Conservation (phyloP, 768 basidiomycete species). For the Macrolepiota dolichaula region DNA sequence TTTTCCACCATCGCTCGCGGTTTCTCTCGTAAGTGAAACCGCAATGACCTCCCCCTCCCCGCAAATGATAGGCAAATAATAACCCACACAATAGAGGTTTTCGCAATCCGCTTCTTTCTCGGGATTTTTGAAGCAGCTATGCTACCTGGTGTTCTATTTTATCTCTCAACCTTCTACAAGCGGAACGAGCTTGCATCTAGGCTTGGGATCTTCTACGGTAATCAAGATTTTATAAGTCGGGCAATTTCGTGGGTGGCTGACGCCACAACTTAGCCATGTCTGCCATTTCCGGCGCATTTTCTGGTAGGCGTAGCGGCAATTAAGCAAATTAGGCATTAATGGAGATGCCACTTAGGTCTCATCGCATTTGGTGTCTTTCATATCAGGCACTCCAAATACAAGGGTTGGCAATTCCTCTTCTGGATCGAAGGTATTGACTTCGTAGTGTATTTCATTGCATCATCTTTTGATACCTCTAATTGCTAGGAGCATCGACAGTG, state of each 20-base stretch:
- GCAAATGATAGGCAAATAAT: not conserved
- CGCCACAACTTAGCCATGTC: conserved; percentile 29
- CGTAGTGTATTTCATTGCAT: not conserved
- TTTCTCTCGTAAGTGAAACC: conserved; percentile 33
- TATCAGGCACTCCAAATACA: conserved; percentile 34
- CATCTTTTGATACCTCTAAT: not conserved
- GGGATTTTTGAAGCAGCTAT: conserved; percentile 49
- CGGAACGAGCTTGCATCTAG: conserved; percentile 48
- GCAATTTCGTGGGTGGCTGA: not conserved
- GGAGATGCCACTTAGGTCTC: conserved; percentile 26
- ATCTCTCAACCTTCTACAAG: conserved; percentile 50
- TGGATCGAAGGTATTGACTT: conserved; percentile 42
- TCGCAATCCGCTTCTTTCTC: conserved; percentile 47
- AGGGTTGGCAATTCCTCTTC: conserved; percentile 51
- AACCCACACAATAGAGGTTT: conserved; percentile 29
- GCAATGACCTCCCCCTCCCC: too few species aligned
- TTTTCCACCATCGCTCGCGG: conserved; percentile 41
- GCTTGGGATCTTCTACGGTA: conserved; percentile 47
- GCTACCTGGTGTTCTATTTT: conserved; percentile 48
- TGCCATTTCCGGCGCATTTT: conserved; percentile 46
- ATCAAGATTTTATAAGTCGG: not conserved
- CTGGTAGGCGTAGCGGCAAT: conserved; percentile 23
- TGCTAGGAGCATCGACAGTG: conserved; percentile 36
- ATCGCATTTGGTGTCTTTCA: conserved; percentile 54
- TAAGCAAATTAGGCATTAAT: not conserved